These are phyloP conservation scores for Spizellomyces punctatus DNA, from an alignment of 192 early-diverging fungal genomes.

Conservation along the genomic window DNA sequence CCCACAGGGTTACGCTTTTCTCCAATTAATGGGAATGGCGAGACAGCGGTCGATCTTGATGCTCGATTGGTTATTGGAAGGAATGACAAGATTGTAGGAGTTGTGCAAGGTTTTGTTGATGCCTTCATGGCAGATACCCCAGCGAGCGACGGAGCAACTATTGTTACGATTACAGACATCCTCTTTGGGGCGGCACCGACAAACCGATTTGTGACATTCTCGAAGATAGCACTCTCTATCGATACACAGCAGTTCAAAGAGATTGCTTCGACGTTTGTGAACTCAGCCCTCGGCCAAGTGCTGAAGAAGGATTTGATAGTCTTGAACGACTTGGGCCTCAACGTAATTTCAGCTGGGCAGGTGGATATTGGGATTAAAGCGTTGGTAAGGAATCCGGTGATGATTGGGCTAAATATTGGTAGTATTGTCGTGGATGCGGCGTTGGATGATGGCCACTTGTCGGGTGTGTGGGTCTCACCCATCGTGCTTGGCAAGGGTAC, in stretches of 20 bases:
- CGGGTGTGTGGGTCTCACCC: constrained; percentile 21
- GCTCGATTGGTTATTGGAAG: constrained; percentile 25
- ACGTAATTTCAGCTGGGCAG: constrained; percentile 15
- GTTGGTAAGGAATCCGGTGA: constrained; percentile 32
- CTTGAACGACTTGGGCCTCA: constrained; percentile 17
- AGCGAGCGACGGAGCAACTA: constrained; percentile 16
- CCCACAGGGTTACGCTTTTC: constrained; percentile 23
- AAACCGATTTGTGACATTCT: constrained; percentile 41
- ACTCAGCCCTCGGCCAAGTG: constrained; percentile 1
- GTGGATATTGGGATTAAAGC: constrained; percentile 19
- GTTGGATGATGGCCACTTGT: constrained; percentile 18
- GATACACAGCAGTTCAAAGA: constrained; percentile 23
- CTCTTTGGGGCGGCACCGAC: constrained; percentile 35
- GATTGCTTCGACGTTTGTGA: constrained; percentile 5
- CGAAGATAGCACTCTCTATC: constrained; percentile 37
- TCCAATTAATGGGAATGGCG: background rate
- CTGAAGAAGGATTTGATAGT: constrained; percentile 28
- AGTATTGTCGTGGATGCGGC: constrained; percentile 15
- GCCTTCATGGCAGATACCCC: constrained; percentile 13
- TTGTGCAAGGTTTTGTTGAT: constrained; percentile 33
- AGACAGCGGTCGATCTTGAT: constrained; percentile 14
- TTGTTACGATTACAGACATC: constrained; percentile 38
- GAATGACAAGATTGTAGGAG: constrained; percentile 18
- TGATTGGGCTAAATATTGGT: constrained; percentile 33
- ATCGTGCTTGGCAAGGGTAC: constrained; percentile 25